Conservation (phyloP, 1,284 basidiomycete species). For the Cutaneotrichosporon spelunceum region DNA sequence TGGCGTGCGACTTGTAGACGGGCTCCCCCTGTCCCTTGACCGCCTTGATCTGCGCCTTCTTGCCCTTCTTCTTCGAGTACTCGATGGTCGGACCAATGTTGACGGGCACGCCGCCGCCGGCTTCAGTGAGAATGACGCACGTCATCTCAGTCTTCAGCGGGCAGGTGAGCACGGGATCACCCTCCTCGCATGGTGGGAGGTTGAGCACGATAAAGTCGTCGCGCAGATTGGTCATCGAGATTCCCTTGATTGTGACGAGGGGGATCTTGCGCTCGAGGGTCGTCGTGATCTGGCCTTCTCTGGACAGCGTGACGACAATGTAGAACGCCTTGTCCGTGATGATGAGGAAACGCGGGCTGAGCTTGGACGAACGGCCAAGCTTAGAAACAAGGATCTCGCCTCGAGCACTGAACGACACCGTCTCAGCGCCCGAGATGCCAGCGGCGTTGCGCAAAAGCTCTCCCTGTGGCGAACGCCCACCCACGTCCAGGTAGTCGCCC, state of each 20-base stretch:
- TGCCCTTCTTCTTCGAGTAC: constrained; percentile 97
- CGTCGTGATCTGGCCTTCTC: constrained; percentile 63
- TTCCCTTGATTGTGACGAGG: constrained; percentile 76
- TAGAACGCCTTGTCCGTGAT: constrained; percentile 86
- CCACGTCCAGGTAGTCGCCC: constrained; percentile 94
- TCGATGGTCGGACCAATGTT: constrained; percentile 75
- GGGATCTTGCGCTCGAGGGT: constrained; percentile 84
- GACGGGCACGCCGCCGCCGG: constrained; percentile 72
- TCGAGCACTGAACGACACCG: constrained; percentile 82
- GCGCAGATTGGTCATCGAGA: constrained; percentile 80
- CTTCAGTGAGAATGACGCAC: constrained; percentile 75
- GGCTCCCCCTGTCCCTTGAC: constrained; percentile 89
- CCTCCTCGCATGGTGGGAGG: constrained; percentile 72
- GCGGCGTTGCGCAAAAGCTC: constrained; percentile 73
- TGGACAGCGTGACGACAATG: constrained; percentile 69
- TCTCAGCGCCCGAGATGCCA: constrained; percentile 67
- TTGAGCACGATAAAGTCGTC: constrained; percentile 94
- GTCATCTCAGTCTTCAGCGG: constrained; percentile 95
- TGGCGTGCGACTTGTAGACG: constrained; percentile 88
- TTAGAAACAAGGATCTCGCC: constrained; percentile 84
- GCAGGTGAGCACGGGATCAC: constrained; percentile 89
- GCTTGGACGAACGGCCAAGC: constrained; percentile 82
- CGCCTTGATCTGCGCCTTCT: constrained; percentile 82
- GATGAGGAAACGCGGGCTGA: constrained; percentile 84
- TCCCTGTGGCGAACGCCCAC: constrained; percentile 74